Percentiles rank a stretch among this genome's conserved stretches.
phyloP scores from a whole-genome alignment of 257 asterid genomes.

The Forsythia suspensa region DNA sequence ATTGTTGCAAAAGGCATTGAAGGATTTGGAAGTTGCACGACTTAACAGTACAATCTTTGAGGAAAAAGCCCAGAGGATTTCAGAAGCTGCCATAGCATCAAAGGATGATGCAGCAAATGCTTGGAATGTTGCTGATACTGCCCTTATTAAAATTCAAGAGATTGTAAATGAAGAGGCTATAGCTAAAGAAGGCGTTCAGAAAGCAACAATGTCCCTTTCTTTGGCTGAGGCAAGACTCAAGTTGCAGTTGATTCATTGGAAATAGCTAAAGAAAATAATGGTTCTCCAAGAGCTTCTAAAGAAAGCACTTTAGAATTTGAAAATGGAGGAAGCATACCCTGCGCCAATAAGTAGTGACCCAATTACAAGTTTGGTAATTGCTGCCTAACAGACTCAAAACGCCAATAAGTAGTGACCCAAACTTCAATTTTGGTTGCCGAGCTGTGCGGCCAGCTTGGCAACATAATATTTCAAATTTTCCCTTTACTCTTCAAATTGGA shows the following conservation, averaged over 20 bases:
- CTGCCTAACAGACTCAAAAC: too few species aligned
- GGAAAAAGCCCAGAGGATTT: conserved; percentile 86
- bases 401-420: too few species aligned
- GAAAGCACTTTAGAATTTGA: conserved; percentile 27
- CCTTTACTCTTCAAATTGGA: too few species aligned
- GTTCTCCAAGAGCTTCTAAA: conserved; percentile 21
- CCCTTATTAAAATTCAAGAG: conserved; percentile 58
- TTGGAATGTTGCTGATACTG: conserved; percentile 54
- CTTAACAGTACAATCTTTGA: conserved; percentile 74
- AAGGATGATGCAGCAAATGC: conserved; percentile 82
- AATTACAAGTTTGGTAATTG: too few species aligned
- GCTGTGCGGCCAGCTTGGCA: too few species aligned
- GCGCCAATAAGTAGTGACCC: too few species aligned
- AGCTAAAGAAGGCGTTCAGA: conserved; percentile 73
- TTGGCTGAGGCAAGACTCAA: conserved; percentile 83
- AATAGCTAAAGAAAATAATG: conserved; percentile 38
- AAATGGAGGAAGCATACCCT: too few species aligned
- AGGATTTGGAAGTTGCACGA: conserved; percentile 73
- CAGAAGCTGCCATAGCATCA: conserved; percentile 88
- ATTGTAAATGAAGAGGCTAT: conserved; percentile 64
- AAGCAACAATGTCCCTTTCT: conserved; percentile 70
- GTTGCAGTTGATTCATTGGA: conserved; percentile 49
- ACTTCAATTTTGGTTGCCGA: too few species aligned
- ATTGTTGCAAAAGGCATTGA: conserved; percentile 71
- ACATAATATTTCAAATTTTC: too few species aligned